Conservation (phyloP, 2,329 filamentous ascomycete genomes). For the Colletotrichum sp. region DNA sequence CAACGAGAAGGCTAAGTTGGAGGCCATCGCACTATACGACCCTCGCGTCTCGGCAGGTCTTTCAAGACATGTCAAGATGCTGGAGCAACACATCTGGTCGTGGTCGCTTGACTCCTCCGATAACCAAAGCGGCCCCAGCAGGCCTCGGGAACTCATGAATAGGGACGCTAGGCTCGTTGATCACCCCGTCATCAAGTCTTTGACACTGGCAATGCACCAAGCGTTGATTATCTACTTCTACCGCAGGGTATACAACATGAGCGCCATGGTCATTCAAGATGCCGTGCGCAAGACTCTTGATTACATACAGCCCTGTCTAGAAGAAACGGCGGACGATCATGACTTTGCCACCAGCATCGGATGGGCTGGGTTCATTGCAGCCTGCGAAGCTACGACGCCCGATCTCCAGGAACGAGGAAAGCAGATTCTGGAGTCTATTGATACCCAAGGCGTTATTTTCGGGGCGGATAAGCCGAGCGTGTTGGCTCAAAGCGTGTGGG, state of each 20-base stretch:
- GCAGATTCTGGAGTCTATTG: slow-evolving; percentile 27
- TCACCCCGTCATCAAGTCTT: slow-evolving; percentile 27
- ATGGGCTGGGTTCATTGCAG: slow-evolving; percentile 50
- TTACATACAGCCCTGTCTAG: slow-evolving; percentile 36
- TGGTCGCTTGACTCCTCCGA: slow-evolving; percentile 27
- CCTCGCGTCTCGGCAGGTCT: slow-evolving; percentile 28
- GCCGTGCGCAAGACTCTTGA: slow-evolving; percentile 40
- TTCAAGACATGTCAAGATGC: slow-evolving; percentile 31
- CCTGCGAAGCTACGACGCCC: slow-evolving; percentile 42
- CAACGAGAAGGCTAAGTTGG: slow-evolving; percentile 42
- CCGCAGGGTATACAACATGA: slow-evolving; percentile 43
- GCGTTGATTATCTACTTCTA: slow-evolving; percentile 52
- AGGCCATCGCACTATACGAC: slow-evolving; percentile 26
- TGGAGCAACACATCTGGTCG: slow-evolving; percentile 36
- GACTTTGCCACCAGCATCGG: slow-evolving; percentile 42
- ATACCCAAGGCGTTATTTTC: slow-evolving; percentile 32
- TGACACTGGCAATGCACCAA: slow-evolving; percentile 44
- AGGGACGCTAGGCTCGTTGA: neutral
- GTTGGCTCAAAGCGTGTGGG: slow-evolving; percentile 33
- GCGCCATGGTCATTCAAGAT: slow-evolving; percentile 43
- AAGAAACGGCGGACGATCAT: slow-evolving; percentile 36
- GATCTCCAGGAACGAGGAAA: slow-evolving; percentile 35
- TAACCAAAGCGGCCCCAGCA: neutral
- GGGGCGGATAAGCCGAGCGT: slow-evolving; percentile 27
- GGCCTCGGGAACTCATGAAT: neutral